Percentiles rank a stretch among this genome's conserved stretches.
phyloP scores from a whole-genome alignment of 768 basidiomycete genomes.

The Lactarius deliciosus region DNA sequence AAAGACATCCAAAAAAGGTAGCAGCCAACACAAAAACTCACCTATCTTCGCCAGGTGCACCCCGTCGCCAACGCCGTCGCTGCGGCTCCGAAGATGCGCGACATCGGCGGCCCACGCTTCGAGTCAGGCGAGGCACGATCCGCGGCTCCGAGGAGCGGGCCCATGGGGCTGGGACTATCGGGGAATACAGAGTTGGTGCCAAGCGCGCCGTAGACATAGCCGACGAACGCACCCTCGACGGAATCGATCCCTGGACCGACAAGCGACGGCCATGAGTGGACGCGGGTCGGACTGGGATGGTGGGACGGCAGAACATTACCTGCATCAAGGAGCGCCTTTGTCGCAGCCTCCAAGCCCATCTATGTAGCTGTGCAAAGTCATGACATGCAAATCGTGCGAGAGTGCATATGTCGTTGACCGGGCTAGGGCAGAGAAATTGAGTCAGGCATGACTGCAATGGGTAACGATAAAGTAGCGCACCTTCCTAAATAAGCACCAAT shows the following conservation, averaged over 20 bases:
- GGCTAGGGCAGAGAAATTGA: conserved; percentile 47
- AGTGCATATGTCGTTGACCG: conserved; percentile 49
- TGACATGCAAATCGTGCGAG: not conserved
- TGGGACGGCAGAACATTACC: conserved; percentile 41
- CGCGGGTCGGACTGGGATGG: not conserved
- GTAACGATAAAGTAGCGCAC: conserved; percentile 37
- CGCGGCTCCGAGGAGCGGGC: conserved; percentile 48
- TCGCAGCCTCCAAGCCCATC: conserved; percentile 87
- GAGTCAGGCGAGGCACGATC: conserved; percentile 51
- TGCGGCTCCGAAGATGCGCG: conserved; percentile 72
- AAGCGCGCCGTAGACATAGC: conserved; percentile 75
- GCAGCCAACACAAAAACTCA: conserved; percentile 34
- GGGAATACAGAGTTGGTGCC: conserved; percentile 54
- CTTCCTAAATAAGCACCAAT: conserved; percentile 74
- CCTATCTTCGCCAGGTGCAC: conserved; percentile 77
- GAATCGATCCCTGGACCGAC: conserved; percentile 62
- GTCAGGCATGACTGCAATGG: not conserved
- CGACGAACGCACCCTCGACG: conserved; percentile 73
- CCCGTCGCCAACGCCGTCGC: conserved; percentile 70
- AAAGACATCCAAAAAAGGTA: conserved; percentile 30
- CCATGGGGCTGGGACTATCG: conserved; percentile 48
- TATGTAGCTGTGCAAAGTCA: conserved; percentile 32
- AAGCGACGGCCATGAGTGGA: not conserved
- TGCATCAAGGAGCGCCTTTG: conserved; percentile 84
- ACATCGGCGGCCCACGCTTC: conserved; percentile 68